Conservation (phyloP, 768 basidiomycete genomes). For the Asterophora lycoperdoides region DNA sequence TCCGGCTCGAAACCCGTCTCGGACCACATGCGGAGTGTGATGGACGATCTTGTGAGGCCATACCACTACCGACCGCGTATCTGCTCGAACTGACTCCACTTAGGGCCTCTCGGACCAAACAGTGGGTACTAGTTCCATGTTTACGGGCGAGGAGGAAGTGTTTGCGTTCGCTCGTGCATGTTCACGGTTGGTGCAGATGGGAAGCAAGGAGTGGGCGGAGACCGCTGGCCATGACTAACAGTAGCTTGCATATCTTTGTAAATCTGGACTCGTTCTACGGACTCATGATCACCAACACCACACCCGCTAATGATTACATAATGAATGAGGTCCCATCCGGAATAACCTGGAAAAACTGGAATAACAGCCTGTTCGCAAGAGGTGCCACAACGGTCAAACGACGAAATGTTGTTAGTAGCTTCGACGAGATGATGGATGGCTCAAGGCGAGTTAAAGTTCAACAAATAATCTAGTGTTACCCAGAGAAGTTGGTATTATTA, state of each 20-base stretch:
- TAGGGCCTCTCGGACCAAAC: slow-evolving; percentile 76
- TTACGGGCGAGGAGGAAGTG: slow-evolving; percentile 93
- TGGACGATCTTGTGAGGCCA: slow-evolving; percentile 84
- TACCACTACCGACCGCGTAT: slow-evolving; percentile 4
- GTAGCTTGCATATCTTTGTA: background rate
- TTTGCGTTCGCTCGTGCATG: slow-evolving; percentile 97
- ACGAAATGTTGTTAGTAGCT: no score
- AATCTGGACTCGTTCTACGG: no score
- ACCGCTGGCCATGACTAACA: slow-evolving; percentile 35
- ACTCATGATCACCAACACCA: no score
- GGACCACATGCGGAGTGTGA: slow-evolving; percentile 87
- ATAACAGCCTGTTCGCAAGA: no score
- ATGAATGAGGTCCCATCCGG: no score
- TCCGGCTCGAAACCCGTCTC: slow-evolving; percentile 41
- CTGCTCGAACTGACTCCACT: slow-evolving; percentile 6
- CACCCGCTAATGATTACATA: no score
- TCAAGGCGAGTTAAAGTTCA: no score
- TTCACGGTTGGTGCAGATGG: slow-evolving; percentile 84
- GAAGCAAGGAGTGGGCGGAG: slow-evolving; percentile 81
- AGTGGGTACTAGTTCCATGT: slow-evolving; percentile 84
- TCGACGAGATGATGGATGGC: no score
- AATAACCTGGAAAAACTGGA: no score
- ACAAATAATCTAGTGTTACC: no score
- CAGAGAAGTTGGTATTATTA: slow-evolving; percentile 1
- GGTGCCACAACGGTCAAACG: no score